A percentile compares a stretch with the other conserved stretches of the same genome.
Evolutionary conservation across 1,139 yeast genomes (phyloP).

Genomic region (Eremothecium gossypii): DNA sequence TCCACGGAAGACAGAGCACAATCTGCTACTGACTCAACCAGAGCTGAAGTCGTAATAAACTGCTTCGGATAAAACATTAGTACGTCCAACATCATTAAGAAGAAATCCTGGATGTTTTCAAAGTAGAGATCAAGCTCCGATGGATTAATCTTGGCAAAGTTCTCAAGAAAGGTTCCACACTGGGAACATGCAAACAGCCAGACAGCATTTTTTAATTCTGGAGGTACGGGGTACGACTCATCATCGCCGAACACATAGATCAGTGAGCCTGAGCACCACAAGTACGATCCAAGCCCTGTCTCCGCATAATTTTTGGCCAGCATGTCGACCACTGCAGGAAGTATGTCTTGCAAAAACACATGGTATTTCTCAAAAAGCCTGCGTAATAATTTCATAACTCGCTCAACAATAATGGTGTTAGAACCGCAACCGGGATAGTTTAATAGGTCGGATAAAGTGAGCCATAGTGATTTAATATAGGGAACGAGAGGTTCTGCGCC

Average conservation of each 20-base stretch:
- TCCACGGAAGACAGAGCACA: conserved; percentile 45
- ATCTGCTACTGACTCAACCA: conserved; percentile 50
- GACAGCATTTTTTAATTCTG: conserved; percentile 33
- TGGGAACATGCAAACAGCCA: conserved; percentile 45
- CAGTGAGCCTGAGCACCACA: conserved; percentile 84
- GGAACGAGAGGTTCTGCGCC: conserved; percentile 27
- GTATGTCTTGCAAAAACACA: conserved; percentile 51
- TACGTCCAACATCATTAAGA: conserved; percentile 72
- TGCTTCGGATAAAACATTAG: conserved; percentile 69
- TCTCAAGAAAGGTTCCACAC: conserved; percentile 35
- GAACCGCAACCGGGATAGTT: conserved; percentile 19
- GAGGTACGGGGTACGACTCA: conserved; percentile 28
- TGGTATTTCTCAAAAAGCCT: conserved; percentile 46
- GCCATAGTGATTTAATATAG: conserved; percentile 23
- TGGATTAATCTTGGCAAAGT: conserved; percentile 25
- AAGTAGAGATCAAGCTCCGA: conserved; percentile 40
- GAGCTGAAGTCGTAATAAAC: conserved; percentile 46
- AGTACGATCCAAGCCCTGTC: conserved; percentile 69
- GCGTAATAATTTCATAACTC: conserved; percentile 60
- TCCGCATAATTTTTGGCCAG: conserved; percentile 58
- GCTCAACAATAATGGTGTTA: conserved; percentile 41
- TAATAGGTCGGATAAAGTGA: conserved; percentile 12
- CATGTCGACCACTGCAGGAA: conserved; percentile 56
- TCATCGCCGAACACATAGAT: conserved; percentile 73
- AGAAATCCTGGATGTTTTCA: conserved; percentile 81